Evolutionary conservation across 2,329 filamentous ascomycete genomes (phyloP).

Genomic region (Botryotinia globosa): DNA sequence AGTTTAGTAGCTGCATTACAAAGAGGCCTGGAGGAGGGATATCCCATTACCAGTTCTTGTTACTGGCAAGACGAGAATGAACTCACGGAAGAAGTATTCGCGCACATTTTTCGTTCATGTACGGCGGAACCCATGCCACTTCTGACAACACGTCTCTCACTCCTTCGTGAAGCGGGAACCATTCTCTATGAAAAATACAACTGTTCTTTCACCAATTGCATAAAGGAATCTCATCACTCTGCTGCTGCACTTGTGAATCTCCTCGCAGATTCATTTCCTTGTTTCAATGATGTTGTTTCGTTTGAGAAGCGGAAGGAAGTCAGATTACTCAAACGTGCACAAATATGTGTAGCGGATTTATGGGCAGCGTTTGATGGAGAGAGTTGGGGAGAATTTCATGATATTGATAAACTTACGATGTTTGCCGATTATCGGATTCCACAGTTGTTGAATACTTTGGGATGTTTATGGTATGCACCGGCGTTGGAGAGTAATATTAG

Average conservation of each 20-base stretch:
- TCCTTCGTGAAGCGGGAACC: conserved; percentile 77
- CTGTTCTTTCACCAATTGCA: conserved; percentile 69
- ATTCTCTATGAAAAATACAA: conserved; percentile 79
- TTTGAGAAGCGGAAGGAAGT: conserved; percentile 73
- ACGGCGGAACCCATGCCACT: conserved; percentile 87
- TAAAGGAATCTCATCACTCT: conserved; percentile 72
- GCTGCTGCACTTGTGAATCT: conserved; percentile 84
- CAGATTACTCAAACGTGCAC: conserved; percentile 86
- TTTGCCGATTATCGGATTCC: conserved; percentile 98
- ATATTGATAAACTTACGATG: conserved; percentile 96
- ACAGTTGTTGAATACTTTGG: conserved; percentile 82
- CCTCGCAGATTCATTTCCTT: conserved; percentile 75
- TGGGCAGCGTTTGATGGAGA: conserved; percentile 93
- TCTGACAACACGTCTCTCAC: conserved; percentile 71
- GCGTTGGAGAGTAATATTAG: conserved; percentile 69
- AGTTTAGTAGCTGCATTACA: conserved; percentile 85
- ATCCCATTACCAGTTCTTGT: conserved; percentile 78
- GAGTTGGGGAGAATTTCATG: conserved; percentile 74
- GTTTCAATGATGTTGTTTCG: conserved; percentile 76
- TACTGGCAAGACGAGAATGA: conserved; percentile 80
- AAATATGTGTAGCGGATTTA: conserved; percentile 92
- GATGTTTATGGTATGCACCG: conserved; percentile 82
- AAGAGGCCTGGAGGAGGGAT: conserved; percentile 83
- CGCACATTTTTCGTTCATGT: conserved; percentile 78
- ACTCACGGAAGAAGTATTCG: conserved; percentile 71